These are phyloP conservation scores for Claviceps spartinae DNA, from an alignment of 2,329 filamentous ascomycete genomes.

Conservation along the genomic window DNA sequence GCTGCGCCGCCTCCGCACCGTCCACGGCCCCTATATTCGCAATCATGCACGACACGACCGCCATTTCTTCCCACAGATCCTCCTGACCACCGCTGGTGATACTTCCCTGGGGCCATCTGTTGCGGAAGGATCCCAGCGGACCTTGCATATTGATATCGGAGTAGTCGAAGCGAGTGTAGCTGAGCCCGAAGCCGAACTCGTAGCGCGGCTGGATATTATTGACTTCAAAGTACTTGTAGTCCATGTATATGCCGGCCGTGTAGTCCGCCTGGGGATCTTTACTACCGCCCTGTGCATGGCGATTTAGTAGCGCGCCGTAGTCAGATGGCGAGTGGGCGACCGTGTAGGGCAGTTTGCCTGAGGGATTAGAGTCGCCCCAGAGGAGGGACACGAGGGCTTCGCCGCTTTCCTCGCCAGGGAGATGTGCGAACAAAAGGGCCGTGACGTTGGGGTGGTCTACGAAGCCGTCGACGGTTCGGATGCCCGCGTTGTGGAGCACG, in stretches of 20 bases:
- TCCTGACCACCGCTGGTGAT: conserved; percentile 30
- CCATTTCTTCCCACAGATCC: conserved; percentile 35
- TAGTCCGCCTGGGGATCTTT: conserved; percentile 39
- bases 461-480: conserved; percentile 41
- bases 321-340: conserved; percentile 42
- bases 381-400: conserved; percentile 39
- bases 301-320: conserved; percentile 33
- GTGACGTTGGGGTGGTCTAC: conserved; percentile 51
- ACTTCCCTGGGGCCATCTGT: conserved; percentile 24
- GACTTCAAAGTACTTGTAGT: conserved; percentile 41
- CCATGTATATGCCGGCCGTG: conserved; percentile 35
- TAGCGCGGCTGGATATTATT: conserved; percentile 34
- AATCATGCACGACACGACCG: conserved; percentile 24
- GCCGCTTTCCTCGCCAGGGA: conserved; percentile 51
- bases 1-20: conserved; percentile 34
- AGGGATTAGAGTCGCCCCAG: conserved; percentile 42
- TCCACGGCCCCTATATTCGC: conserved; percentile 27
- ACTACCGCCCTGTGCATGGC: conserved; percentile 32
- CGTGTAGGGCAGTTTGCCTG: conserved; percentile 48
- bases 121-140: conserved; percentile 10
- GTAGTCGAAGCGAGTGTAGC: conserved; percentile 41
- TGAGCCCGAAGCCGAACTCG: conserved; percentile 43
- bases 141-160: conserved; percentile 25
- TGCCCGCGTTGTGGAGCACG: conserved; percentile 48
- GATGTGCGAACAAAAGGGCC: conserved; percentile 47